Evolutionary conservation across 257 asterid species (phyloP).

Genomic region (Plectranthus barbatus): DNA sequence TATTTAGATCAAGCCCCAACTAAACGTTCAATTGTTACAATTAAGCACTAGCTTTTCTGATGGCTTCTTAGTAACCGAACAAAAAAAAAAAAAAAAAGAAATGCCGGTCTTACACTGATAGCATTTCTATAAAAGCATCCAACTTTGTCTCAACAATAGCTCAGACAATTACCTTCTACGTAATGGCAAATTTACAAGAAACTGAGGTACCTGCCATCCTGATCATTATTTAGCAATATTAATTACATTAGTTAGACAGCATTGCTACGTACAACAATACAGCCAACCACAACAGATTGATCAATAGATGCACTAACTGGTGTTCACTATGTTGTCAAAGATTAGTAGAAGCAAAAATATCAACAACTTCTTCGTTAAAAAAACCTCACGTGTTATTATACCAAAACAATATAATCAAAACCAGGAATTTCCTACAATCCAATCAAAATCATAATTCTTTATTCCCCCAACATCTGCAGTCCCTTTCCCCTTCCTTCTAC

Average conservation of each 20-base stretch:
- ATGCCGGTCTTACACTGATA: neutral
- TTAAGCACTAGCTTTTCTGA: neutral
- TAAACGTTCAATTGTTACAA: neutral
- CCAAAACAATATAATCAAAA: neutral
- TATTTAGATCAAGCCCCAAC: neutral
- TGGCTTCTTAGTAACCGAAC: neutral
- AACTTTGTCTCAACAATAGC: neutral
- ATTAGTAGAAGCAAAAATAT: neutral
- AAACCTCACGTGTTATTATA: neutral
- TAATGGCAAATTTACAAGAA: neutral
- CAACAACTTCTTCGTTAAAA: neutral
- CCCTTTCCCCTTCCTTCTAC: neutral
- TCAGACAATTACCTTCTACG: constrained; percentile 5
- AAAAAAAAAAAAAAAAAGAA: neutral
- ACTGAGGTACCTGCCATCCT: neutral
- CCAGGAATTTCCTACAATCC: neutral
- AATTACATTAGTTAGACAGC: constrained; percentile 1
- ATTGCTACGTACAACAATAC: neutral
- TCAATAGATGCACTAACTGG: neutral
- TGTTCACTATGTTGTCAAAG: neutral
- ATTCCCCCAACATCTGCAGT: constrained; percentile 3
- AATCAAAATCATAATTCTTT: neutral
- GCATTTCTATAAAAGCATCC: neutral
- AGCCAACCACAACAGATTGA: neutral
- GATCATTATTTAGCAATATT: neutral